These are phyloP conservation scores for Centaurea solstitialis DNA, from an alignment of 129 eudicot genomes.

Conservation along the genomic window DNA sequence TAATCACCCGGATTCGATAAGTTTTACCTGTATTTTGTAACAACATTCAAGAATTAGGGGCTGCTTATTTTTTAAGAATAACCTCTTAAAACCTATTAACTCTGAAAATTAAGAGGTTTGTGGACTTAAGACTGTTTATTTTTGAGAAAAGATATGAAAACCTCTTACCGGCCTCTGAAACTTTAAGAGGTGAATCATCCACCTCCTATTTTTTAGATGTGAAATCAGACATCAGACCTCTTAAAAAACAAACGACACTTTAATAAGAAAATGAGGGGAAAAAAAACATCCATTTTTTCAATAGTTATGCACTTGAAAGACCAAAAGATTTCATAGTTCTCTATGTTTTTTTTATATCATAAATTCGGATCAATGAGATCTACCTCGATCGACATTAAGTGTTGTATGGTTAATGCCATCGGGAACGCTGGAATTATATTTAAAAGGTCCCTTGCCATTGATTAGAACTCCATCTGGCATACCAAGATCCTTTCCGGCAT, in stretches of 20 bases:
- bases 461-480: conserved; percentile 96
- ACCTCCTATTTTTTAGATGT: too few relatives aligned
- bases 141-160: too few relatives aligned
- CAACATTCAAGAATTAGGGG: neutral
- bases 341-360: neutral
- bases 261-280: too few relatives aligned
- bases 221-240: too few relatives aligned
- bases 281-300: neutral
- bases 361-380: neutral
- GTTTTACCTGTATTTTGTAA: conserved; percentile 62
- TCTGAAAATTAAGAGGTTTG: too few relatives aligned
- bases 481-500: conserved; percentile 68
- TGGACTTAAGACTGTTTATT: too few relatives aligned
- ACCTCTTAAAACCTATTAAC: too few relatives aligned
- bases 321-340: neutral
- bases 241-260: too few relatives aligned
- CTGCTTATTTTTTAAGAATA: too few relatives aligned
- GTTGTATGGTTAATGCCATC: conserved; percentile 74
- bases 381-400: conserved; percentile 80
- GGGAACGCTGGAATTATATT: conserved; percentile 62
- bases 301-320: neutral
- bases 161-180: too few relatives aligned
- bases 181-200: too few relatives aligned
- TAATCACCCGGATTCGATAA: conserved; percentile 79
- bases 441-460: conserved; percentile 91